Conservation (phyloP, 176 grass and related monocot species). For the Eragrostis nindensis region DNA sequence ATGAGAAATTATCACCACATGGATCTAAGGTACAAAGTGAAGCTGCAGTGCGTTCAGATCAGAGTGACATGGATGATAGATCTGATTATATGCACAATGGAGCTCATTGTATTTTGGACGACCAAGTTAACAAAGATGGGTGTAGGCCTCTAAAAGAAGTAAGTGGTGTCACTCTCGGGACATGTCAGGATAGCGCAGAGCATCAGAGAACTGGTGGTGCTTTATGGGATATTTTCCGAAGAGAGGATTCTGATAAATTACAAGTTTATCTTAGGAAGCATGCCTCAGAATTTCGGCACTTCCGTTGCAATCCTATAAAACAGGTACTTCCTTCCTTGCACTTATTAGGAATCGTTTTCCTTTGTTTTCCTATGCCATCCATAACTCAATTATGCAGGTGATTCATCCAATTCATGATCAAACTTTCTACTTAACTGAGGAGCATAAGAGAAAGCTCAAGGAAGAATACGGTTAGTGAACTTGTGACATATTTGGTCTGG, state of each 20-base stretch:
- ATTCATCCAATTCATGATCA: background rate
- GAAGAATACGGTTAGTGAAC: background rate
- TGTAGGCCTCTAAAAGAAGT: no score
- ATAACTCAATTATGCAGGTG: background rate
- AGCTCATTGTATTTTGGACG: no score
- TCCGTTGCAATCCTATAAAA: slow-evolving; percentile 56
- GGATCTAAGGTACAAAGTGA: no score
- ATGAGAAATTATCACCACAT: no score
- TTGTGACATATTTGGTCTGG: no score
- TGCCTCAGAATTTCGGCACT: slow-evolving; percentile 64
- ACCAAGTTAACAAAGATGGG: no score
- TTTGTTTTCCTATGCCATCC: slow-evolving; percentile 3
- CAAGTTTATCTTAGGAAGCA: slow-evolving; percentile 70
- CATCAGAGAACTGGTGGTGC: slow-evolving; percentile 51
- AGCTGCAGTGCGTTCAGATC: no score
- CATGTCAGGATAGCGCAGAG: slow-evolving; percentile 17
- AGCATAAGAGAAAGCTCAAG: background rate
- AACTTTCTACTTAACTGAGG: slow-evolving; percentile 2
- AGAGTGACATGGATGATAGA: no score
- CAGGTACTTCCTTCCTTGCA: slow-evolving; percentile 45
- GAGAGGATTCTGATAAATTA: slow-evolving; percentile 71
- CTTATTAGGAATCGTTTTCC: background rate
- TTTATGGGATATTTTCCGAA: slow-evolving; percentile 88
- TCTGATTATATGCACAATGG: no score
- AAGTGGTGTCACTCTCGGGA: background rate